Evolutionary conservation across 108 stramenopile genomes (phyloP), one percentile per base, ranked within the genome.

Genomic region (Stephanodiscus triporus): DNA sequence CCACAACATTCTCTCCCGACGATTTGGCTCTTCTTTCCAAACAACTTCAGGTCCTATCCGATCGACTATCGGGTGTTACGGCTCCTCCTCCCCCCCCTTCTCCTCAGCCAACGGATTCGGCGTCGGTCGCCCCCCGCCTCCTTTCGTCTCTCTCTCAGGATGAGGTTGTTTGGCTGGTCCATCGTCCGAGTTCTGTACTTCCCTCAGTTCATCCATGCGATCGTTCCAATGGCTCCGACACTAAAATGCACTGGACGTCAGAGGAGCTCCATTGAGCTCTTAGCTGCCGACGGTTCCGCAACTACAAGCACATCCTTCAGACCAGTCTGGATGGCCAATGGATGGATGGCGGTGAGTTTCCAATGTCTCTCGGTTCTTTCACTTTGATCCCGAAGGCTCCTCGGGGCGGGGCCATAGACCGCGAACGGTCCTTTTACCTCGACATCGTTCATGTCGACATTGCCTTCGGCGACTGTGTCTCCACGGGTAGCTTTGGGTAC

Each of bases 371-470:
- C 5, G 73, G 73, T 0, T 38, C 22, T 6, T 74, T 43, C 23
- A 36, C 63, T 2, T 56, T 55, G 4, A 74, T 74, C 17, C 63
- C 63, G 4, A 40, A 64, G 9, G 55, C 63, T 4, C 4, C 22
- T 4, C 7, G 16, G 0, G 72, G 72, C 0, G 65, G 42, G 32
- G 9, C 63, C 5, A 9, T 54, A 45, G 36, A 11, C 11, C 63
- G 63, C 14, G 32, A 2, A 2, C 51, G 27, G 6, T 20, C 54
- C 7, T 32, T 37, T 5, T 63, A 16, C 20, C 40, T 73, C 0
- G 72, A 73, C 24, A 73, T 65, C 22, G 67, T 70, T 3, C 68
- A 70, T 26, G n/a, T 67, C 0, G 73, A 75, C 66, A 67, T 75
- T 1, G 65, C 29, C 0, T 75, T 59, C 63, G 75, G 75, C 3